Conservation (phyloP, 1,284 basidiomycete species). For the Apiotrichum veenhuisii region DNA sequence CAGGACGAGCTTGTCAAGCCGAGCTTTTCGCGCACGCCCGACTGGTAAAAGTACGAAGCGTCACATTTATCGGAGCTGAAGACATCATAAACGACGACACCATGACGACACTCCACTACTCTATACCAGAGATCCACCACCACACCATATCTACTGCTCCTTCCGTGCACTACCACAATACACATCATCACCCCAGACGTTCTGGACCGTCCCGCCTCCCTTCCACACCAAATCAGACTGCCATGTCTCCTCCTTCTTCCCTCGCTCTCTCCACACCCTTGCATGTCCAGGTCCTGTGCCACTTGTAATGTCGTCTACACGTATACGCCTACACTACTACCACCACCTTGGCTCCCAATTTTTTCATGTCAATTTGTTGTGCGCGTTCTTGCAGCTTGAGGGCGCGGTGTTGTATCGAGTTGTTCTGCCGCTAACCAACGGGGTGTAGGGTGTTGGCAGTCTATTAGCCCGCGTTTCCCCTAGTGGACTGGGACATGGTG, state of each 20-base stretch:
- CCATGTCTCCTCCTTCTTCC: not conserved
- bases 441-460: no score
- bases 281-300: no score
- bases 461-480: no score
- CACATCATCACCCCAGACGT: not conserved
- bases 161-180: no score
- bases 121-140: not conserved
- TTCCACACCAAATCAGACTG: not conserved
- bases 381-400: no score
- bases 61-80: no score
- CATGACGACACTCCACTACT: not conserved
- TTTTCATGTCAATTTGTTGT: not conserved
- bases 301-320: not conserved
- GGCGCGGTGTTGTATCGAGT: no score
- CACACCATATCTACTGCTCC: not conserved
- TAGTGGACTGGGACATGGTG: no score
- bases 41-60: constrained; percentile 20
- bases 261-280: not conserved
- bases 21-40: constrained; percentile 8
- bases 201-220: not conserved
- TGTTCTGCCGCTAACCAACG: no score
- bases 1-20: constrained; percentile 26
- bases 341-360: not conserved
- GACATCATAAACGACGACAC: no score
- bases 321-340: not conserved